Evolutionary conservation across 2,329 filamentous ascomycete genomes (phyloP).

Genomic region (Alternaria sp.): DNA sequence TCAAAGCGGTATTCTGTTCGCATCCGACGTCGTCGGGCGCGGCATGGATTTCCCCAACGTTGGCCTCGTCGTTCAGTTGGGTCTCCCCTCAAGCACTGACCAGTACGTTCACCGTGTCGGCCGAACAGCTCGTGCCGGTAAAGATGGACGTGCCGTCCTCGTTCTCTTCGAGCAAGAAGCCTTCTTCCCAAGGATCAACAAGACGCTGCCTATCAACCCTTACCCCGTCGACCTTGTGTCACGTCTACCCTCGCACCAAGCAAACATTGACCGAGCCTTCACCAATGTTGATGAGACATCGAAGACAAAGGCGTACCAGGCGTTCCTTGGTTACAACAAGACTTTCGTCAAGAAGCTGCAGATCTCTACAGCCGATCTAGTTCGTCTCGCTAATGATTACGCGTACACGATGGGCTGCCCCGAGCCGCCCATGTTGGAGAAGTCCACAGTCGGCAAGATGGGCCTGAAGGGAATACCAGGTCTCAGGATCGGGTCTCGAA

Average conservation of each 20-base stretch:
- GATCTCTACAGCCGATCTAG: constrained; percentile 48
- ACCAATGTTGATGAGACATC: constrained; percentile 47
- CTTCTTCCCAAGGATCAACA: constrained; percentile 60
- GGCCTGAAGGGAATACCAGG: constrained; percentile 55
- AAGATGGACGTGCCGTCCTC: constrained; percentile 61
- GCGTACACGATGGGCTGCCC: constrained; percentile 53
- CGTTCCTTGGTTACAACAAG: constrained; percentile 58
- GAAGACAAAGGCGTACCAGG: constrained; percentile 55
- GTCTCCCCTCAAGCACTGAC: constrained; percentile 58
- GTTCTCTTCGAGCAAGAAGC: constrained; percentile 60
- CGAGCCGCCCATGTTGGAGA: constrained; percentile 55
- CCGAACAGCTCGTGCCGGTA: constrained; percentile 51
- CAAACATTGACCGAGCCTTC: constrained; percentile 44
- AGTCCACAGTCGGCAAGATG: constrained; percentile 56
- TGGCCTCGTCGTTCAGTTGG: constrained; percentile 57
- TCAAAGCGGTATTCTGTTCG: constrained; percentile 58
- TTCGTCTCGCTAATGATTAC: constrained; percentile 54
- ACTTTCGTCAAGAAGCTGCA: constrained; percentile 53
- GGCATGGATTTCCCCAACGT: constrained; percentile 61
- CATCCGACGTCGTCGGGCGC: constrained; percentile 56
- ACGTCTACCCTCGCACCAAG: constrained; percentile 40
- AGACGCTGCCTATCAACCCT: constrained; percentile 57
- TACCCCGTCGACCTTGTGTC: constrained; percentile 54
- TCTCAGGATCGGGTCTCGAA: constrained; percentile 42
- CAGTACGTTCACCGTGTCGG: constrained; percentile 54